Conservation (phyloP, 306 rosid genomes). For the Prunus davidiana region DNA sequence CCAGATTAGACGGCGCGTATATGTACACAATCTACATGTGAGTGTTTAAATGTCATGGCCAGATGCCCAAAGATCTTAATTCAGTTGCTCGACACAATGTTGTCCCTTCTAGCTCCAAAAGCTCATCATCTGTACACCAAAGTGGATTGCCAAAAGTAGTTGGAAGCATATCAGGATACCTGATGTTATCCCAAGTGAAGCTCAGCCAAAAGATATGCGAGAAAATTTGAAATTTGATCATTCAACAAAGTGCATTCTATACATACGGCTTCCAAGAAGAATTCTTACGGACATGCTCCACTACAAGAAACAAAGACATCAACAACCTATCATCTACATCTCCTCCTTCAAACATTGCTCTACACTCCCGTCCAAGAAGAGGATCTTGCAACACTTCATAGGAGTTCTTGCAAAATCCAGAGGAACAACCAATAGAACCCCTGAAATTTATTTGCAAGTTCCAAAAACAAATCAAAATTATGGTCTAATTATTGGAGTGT, state of each 20-base stretch:
- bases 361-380: constrained; percentile 78
- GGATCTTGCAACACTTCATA: constrained; percentile 95
- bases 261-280: constrained; percentile 97
- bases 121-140: constrained; percentile 78
- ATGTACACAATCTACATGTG: not conserved
- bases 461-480: constrained; percentile 2
- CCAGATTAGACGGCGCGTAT: not conserved
- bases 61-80: constrained; percentile 18
- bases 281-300: constrained; percentile 73
- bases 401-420: constrained; percentile 86
- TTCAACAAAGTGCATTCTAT: constrained; percentile 20
- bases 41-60: not conserved
- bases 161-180: constrained; percentile 96
- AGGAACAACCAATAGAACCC: constrained; percentile 75
- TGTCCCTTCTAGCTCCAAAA: constrained; percentile 83
- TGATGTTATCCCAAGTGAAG: constrained; percentile 36
- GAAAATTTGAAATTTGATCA: constrained; percentile 3
- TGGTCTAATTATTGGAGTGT: not conserved
- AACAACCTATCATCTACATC: constrained; percentile 93
- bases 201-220: constrained; percentile 15
- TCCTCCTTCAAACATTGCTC: constrained; percentile 85
- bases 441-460: constrained; percentile 34
- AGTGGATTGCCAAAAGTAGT: constrained; percentile 73
- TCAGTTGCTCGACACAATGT: constrained; percentile 74
- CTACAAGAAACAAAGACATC: constrained; percentile 67